Percentiles rank a stretch among this genome's conserved stretches.
Conservation (phyloP, 148 eudicot genomes). For the Vaccinium vitisidaea region DNA sequence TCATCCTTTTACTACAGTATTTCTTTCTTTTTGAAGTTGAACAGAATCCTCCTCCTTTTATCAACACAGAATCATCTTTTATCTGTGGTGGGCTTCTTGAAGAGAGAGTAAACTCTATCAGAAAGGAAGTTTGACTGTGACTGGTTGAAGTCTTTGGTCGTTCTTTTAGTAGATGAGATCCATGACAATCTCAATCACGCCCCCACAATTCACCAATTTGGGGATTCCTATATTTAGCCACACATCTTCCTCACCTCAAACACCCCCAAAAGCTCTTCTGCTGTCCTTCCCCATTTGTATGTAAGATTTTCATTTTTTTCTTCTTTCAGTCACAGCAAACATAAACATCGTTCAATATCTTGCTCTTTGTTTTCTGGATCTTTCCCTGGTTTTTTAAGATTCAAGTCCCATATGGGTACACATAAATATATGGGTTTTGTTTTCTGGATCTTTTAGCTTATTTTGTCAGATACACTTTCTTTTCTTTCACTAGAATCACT, state of each 20-base stretch:
- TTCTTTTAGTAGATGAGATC: neutral
- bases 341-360: neutral
- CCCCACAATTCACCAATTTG: neutral
- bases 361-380: neutral
- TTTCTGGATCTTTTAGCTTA: constrained; percentile 17
- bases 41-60: neutral
- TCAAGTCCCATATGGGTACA: neutral
- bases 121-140: constrained; percentile 2
- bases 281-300: neutral
- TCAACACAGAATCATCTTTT: neutral
- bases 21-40: neutral
- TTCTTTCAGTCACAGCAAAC: neutral
- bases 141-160: neutral
- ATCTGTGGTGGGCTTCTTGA: neutral
- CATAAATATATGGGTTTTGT: neutral
- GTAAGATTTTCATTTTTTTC: neutral
- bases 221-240: neutral
- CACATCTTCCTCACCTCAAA: neutral
- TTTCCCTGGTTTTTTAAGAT: neutral
- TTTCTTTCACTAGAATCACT: neutral
- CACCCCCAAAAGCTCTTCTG: neutral
- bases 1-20: neutral
- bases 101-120: neutral
- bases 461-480: neutral
- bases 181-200: neutral